phyloP scores from a whole-genome alignment of 306 rosid species.

The Mimosa pudica region DNA sequence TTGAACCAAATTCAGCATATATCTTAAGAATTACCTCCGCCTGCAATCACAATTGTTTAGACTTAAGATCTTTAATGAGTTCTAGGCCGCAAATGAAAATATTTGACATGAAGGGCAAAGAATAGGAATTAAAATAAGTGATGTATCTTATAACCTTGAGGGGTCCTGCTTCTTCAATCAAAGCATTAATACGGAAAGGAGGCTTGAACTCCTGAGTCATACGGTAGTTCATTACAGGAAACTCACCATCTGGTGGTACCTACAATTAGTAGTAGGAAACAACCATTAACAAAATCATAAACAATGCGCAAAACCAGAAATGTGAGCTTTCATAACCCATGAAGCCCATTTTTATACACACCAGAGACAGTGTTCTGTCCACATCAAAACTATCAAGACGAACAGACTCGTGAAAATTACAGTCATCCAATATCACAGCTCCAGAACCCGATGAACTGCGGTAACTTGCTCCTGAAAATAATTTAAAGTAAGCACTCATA shows the following conservation, averaged over 20 bases:
- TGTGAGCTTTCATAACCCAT: conserved; percentile 3
- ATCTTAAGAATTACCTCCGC: conserved; percentile 79
- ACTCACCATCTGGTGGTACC: conserved; percentile 91
- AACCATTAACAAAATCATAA: conserved; percentile 29
- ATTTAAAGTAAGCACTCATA: conserved; percentile 29
- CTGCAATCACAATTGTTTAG: conserved; percentile 38
- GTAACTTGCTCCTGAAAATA: conserved; percentile 53
- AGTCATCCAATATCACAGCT: conserved; percentile 78
- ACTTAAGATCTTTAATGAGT: conserved; percentile 16
- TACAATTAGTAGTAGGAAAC: conserved; percentile 39
- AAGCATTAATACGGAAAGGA: conserved; percentile 78
- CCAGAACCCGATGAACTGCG: conserved; percentile 75
- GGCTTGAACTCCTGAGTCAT: conserved; percentile 85
- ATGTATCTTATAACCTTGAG: conserved; percentile 65
- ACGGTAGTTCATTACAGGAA: conserved; percentile 90
- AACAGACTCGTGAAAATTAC: conserved; percentile 91
- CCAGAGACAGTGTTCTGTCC: conserved; percentile 76
- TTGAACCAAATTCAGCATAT: conserved; percentile 76
- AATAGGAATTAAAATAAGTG: background rate
- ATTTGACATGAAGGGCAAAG: conserved; percentile 15
- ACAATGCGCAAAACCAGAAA: conserved; percentile 12
- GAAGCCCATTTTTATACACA: conserved; percentile 43
- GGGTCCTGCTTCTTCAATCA: conserved; percentile 77
- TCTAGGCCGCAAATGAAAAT: conserved; percentile 14
- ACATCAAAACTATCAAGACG: conserved; percentile 77